A percentile compares a stretch with the other conserved stretches of the same genome.
phyloP scores from a whole-genome alignment of 306 rosid species.

The Castanea crenata region DNA sequence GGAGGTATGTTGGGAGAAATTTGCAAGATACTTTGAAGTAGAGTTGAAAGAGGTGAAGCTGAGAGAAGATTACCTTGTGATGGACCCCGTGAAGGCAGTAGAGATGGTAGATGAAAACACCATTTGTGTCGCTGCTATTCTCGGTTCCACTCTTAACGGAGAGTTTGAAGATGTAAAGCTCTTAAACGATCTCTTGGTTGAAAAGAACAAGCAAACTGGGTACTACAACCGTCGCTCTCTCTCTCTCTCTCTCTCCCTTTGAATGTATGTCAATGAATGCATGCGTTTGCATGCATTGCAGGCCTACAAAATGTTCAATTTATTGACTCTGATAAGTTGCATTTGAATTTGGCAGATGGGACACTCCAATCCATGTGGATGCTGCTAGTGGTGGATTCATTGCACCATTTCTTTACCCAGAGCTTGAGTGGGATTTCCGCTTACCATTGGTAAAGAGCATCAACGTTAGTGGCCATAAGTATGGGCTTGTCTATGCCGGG shows the following conservation, averaged over 20 bases:
- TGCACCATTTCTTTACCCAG: constrained; percentile 90
- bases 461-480: constrained; percentile 93
- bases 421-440: constrained; percentile 86
- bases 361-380: constrained; percentile 95
- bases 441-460: constrained; percentile 87
- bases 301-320: neutral
- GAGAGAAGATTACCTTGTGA: constrained; percentile 66
- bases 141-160: constrained; percentile 93
- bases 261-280: neutral
- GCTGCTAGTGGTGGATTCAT: constrained; percentile 98
- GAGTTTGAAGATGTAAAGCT: constrained; percentile 93
- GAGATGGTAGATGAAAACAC: constrained; percentile 95
- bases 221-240: constrained; percentile 14
- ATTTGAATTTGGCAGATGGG: constrained; percentile 53
- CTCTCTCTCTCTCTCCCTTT: neutral
- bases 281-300: neutral
- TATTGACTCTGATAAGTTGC: neutral
- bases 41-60: constrained; percentile 87
- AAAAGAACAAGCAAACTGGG: constrained; percentile 82
- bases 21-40: constrained; percentile 95
- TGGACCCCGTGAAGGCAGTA: constrained; percentile 83
- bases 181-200: constrained; percentile 64
- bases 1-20: constrained; percentile 98
- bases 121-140: constrained; percentile 91
- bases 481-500: constrained; percentile 90